A percentile compares a stretch with the other conserved stretches of the same genome.
Conservation (phyloP, 1,284 basidiomycete species). For the Leucoagaricus sp. region DNA sequence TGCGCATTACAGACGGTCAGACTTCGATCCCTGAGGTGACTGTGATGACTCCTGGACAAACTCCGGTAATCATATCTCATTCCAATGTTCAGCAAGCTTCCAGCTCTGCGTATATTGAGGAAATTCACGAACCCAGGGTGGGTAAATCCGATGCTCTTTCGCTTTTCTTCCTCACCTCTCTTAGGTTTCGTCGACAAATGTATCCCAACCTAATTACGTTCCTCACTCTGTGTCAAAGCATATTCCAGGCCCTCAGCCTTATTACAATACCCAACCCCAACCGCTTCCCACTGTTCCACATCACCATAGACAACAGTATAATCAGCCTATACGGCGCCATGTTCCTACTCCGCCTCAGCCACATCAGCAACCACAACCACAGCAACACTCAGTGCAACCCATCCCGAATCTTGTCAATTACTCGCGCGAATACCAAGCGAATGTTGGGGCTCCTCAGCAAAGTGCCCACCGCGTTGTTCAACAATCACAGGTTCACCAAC, state of each 20-base stretch:
- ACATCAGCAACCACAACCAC: neutral
- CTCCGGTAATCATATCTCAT: neutral
- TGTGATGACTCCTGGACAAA: neutral
- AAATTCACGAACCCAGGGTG: constrained; percentile 6
- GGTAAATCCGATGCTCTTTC: neutral
- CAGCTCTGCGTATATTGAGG: constrained; percentile 13
- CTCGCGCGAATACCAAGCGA: neutral
- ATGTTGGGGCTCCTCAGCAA: neutral
- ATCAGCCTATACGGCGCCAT: neutral
- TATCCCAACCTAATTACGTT: neutral
- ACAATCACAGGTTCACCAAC: neutral
- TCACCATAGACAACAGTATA: neutral
- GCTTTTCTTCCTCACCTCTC: neutral
- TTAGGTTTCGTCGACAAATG: neutral
- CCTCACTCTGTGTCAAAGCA: neutral
- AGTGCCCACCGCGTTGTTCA: too few relatives aligned
- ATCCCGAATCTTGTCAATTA: neutral
- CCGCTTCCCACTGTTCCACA: neutral
- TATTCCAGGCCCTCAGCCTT: neutral
- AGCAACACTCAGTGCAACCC: neutral
- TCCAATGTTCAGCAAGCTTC: neutral
- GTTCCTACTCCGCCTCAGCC: neutral
- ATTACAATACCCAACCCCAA: constrained; percentile 1
- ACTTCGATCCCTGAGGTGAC: neutral
- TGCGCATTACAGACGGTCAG: neutral